These are phyloP conservation scores for Butyriboletus appendiculatus DNA, from an alignment of 1,284 basidiomycete genomes.

Conservation along the genomic window DNA sequence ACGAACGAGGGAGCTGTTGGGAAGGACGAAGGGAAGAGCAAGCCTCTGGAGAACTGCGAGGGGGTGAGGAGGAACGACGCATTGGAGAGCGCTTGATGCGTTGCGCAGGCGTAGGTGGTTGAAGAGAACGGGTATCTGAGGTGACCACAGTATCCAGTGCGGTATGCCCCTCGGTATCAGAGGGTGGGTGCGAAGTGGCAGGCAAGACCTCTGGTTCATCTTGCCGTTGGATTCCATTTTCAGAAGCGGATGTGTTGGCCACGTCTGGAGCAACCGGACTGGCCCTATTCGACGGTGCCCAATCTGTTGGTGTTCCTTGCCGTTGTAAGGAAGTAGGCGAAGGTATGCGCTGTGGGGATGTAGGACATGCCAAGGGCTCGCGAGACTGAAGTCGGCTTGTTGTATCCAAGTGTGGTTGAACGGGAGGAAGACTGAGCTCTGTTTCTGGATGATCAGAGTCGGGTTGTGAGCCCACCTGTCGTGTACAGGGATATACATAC, in stretches of 20 bases:
- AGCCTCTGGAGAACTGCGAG: conserved; percentile 13
- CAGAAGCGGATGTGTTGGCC: background rate
- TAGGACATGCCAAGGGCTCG: background rate
- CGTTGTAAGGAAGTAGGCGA: conserved; percentile 4
- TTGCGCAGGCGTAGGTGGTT: conserved; percentile 35
- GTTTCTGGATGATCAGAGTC: conserved; percentile 5
- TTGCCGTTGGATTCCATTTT: background rate
- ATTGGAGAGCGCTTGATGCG: conserved; percentile 13
- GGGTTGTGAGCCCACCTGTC: background rate
- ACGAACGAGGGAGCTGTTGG: conserved; percentile 13
- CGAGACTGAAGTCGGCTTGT: background rate
- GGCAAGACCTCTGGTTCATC: conserved; percentile 1
- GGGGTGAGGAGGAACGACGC: conserved; percentile 2
- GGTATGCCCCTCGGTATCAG: background rate
- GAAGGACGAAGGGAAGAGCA: conserved; percentile 1
- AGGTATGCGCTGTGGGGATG: conserved; percentile 6
- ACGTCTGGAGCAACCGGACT: conserved; percentile 13
- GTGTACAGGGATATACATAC: conserved; percentile 12
- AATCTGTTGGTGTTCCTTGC: conserved; percentile 31
- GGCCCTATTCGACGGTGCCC: conserved; percentile 28
- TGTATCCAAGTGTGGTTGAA: background rate
- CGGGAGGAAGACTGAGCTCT: background rate
- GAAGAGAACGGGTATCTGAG: conserved; percentile 21
- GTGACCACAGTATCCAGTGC: background rate
- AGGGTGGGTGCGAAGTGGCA: background rate